phyloP scores from a whole-genome alignment of 495 filamentous ascomycete species.

The Extremus antarcticus region DNA sequence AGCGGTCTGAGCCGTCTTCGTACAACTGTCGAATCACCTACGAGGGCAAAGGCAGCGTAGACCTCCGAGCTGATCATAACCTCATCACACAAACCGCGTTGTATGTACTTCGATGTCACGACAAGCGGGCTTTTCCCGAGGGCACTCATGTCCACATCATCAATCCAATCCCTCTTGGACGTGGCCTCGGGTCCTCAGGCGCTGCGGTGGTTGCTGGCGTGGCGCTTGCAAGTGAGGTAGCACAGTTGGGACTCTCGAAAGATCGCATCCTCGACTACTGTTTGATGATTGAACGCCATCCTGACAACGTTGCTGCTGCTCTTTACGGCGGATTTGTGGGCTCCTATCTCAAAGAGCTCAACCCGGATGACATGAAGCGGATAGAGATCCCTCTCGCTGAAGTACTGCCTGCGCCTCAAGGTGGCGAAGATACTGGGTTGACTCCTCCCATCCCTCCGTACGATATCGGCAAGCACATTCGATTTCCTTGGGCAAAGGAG shows the following conservation, averaged over 20 bases:
- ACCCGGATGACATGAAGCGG: slow-evolving; percentile 70
- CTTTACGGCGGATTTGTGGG: slow-evolving; percentile 96
- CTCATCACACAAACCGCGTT: slow-evolving; percentile 83
- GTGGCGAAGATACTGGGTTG: slow-evolving; percentile 75
- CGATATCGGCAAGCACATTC: slow-evolving; percentile 84
- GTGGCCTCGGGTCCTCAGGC: slow-evolving; percentile 84
- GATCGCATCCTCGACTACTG: slow-evolving; percentile 87
- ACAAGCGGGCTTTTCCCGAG: slow-evolving; percentile 64
- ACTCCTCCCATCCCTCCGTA: slow-evolving; percentile 76
- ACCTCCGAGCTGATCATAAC: slow-evolving; percentile 67
- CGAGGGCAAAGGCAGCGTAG: slow-evolving; percentile 72
- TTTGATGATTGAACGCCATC: slow-evolving; percentile 91
- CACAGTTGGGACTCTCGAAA: slow-evolving; percentile 63
- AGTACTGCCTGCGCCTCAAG: slow-evolving; percentile 75
- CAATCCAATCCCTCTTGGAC: slow-evolving; percentile 84
- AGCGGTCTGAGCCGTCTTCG: slow-evolving; percentile 43
- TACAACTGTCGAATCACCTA: slow-evolving; percentile 86
- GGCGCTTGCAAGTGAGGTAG: slow-evolving; percentile 79
- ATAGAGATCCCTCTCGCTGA: slow-evolving; percentile 93
- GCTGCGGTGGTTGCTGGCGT: slow-evolving; percentile 93
- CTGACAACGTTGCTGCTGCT: slow-evolving; percentile 91
- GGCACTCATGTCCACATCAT: slow-evolving; percentile 85
- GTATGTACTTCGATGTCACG: slow-evolving; percentile 86
- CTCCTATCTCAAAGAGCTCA: slow-evolving; percentile 82
- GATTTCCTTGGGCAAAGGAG: slow-evolving; percentile 81